Conservation (phyloP, 2,329 filamentous ascomycete genomes). For the Apiospora kogelbergensis region DNA sequence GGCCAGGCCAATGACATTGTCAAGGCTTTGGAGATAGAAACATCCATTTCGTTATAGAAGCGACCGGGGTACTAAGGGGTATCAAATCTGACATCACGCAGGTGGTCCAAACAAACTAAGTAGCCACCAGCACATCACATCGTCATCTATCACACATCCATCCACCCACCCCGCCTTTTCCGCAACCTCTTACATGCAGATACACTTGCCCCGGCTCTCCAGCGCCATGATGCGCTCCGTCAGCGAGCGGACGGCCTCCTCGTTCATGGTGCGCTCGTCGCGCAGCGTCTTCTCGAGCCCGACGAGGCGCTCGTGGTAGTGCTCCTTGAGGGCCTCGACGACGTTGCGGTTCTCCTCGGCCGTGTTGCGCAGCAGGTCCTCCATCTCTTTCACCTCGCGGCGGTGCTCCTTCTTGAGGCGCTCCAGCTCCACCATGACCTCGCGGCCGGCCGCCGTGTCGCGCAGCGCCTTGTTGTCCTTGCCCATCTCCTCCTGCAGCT, state of each 20-base stretch:
- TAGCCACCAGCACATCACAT: not conserved
- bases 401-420: slow-evolving; percentile 53
- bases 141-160: not conserved
- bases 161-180: not conserved
- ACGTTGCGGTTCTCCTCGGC: slow-evolving; percentile 25
- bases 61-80: not conserved
- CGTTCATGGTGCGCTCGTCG: slow-evolving; percentile 29
- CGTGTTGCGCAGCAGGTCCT: slow-evolving; percentile 18
- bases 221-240: slow-evolving; percentile 24
- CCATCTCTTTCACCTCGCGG: slow-evolving; percentile 9
- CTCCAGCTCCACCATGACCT: slow-evolving; percentile 57
- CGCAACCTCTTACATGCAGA: slow-evolving; percentile 24
- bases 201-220: slow-evolving; percentile 22
- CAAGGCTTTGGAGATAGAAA: not conserved
- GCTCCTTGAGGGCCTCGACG: slow-evolving; percentile 25
- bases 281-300: slow-evolving; percentile 25
- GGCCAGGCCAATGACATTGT: not conserved
- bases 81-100: not conserved
- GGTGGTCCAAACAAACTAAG: not conserved
- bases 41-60: not conserved
- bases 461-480: slow-evolving; percentile 56
- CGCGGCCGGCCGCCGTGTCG: slow-evolving; percentile 44
- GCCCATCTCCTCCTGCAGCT: slow-evolving; percentile 67
- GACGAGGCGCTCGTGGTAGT: slow-evolving; percentile 24
- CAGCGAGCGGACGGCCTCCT: slow-evolving; percentile 23